phyloP scores from a whole-genome alignment of 768 basidiomycete species.

The Amanita subjunquillea region DNA sequence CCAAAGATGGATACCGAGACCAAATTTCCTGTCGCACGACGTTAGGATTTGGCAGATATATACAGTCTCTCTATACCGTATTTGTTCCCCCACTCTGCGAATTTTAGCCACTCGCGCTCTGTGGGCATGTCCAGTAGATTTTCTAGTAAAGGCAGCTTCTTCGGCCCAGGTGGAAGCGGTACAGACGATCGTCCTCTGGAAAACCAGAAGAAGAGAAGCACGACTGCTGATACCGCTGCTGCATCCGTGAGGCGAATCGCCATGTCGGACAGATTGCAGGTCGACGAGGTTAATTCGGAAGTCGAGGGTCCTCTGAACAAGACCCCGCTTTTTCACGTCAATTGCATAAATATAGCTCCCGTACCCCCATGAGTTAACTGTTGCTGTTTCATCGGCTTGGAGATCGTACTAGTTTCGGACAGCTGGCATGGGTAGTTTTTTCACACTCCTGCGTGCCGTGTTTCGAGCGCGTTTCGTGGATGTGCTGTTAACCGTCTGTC shows the following conservation, averaged over 20 bases:
- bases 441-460: too few relatives aligned
- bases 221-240: not conserved
- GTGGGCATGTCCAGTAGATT: conserved; percentile 35
- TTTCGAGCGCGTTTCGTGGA: too few relatives aligned
- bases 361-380: not conserved
- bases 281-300: not conserved
- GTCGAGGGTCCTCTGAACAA: not conserved
- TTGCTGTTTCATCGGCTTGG: not conserved
- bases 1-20: conserved; percentile 1
- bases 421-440: not conserved
- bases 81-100: conserved; percentile 29
- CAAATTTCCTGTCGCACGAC: not conserved
- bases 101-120: conserved; percentile 29
- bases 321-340: not conserved
- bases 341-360: not conserved
- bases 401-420: not conserved
- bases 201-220: not conserved
- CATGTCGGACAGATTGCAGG: not conserved
- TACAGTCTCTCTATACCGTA: conserved; percentile 17
- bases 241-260: not conserved
- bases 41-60: not conserved
- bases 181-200: conserved; percentile 10
- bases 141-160: conserved; percentile 30
- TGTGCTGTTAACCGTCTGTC: too few relatives aligned
- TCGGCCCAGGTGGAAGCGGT: conserved; percentile 30